phyloP scores from a whole-genome alignment of 1,139 yeast species.

The Petasospora rhodanensis region DNA sequence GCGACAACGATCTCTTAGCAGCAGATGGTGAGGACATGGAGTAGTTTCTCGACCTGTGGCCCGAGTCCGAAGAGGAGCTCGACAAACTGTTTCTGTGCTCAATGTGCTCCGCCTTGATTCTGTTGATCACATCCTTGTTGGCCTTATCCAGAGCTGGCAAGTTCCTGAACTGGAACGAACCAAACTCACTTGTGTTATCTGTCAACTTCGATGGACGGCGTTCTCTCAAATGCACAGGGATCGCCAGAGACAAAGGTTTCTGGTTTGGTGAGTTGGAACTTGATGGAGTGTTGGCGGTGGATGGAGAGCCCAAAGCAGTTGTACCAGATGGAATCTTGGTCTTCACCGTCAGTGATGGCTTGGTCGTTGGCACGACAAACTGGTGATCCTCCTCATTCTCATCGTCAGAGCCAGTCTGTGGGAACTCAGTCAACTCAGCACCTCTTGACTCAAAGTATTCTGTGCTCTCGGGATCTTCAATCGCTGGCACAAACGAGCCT shows the following conservation, averaged over 20 bases:
- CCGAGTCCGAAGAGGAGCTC: conserved; percentile 32
- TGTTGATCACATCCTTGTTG: conserved; percentile 84
- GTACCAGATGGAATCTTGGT: conserved; percentile 10
- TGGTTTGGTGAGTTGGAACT: conserved; percentile 29
- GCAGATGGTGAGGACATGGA: conserved; percentile 25
- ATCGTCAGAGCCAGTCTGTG: conserved; percentile 44
- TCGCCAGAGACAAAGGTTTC: conserved; percentile 41
- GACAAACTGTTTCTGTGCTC: conserved; percentile 28
- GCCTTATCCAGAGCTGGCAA: conserved; percentile 88
- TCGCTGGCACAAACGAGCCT: conserved; percentile 79
- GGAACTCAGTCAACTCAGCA: conserved; percentile 64
- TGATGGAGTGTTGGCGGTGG: conserved; percentile 14
- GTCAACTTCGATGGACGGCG: conserved; percentile 65
- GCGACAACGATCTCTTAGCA: conserved; percentile 25
- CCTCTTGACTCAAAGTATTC: conserved; percentile 93
- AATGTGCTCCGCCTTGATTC: conserved; percentile 78
- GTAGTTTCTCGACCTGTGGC: conserved; percentile 26
- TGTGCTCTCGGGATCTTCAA: conserved; percentile 81
- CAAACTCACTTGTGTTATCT: conserved; percentile 75
- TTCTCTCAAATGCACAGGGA: conserved; percentile 55
- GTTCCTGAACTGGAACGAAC: conserved; percentile 87
- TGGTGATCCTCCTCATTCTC: conserved; percentile 16
- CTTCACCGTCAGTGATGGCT: conserved; percentile 5
- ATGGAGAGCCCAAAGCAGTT: conserved; percentile 19
- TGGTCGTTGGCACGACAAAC: neutral